Evolutionary conservation across 306 rosid genomes (phyloP).

Genomic region (Pterocarpus macrocarpus): DNA sequence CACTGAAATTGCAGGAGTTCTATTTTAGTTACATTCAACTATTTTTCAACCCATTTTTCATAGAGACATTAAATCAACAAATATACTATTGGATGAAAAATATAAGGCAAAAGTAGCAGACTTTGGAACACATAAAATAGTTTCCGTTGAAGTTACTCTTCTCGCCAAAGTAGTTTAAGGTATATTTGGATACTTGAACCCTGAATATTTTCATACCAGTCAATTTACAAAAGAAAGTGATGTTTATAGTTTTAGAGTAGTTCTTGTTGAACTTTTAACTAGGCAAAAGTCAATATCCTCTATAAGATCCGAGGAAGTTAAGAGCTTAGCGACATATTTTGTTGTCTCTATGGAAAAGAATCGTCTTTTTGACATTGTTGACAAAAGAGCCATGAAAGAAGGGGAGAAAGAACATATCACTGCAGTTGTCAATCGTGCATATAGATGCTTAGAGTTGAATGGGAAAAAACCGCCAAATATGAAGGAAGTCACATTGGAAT

Average conservation of each 20-base stretch:
- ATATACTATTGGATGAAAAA: conserved; percentile 41
- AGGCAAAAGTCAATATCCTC: conserved; percentile 33
- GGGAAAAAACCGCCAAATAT: conserved; percentile 55
- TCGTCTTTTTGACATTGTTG: conserved; percentile 43
- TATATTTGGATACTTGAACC: conserved; percentile 41
- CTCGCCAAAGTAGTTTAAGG: conserved; percentile 34
- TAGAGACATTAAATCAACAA: conserved; percentile 43
- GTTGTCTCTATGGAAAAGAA: conserved; percentile 28
- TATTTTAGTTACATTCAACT: conserved; percentile 39
- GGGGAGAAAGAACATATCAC: conserved; percentile 32
- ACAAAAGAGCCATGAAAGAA: conserved; percentile 31
- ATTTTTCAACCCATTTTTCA: conserved; percentile 44
- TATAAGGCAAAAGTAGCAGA: conserved; percentile 38
- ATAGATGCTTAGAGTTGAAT: conserved; percentile 48
- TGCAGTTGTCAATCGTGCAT: conserved; percentile 46
- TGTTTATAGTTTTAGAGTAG: conserved; percentile 41
- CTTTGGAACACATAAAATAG: conserved; percentile 36
- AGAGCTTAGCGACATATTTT: conserved; percentile 48
- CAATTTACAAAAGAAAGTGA: conserved; percentile 42
- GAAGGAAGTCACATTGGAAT: conserved; percentile 54
- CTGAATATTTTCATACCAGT: conserved; percentile 38
- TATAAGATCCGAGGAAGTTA: not conserved
- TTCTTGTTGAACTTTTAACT: conserved; percentile 39
- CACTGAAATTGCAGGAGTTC: conserved; percentile 33
- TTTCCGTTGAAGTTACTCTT: conserved; percentile 35